Evolutionary conservation across 441 rosid species (phyloP).

Genomic region (Populus hybrid): DNA sequence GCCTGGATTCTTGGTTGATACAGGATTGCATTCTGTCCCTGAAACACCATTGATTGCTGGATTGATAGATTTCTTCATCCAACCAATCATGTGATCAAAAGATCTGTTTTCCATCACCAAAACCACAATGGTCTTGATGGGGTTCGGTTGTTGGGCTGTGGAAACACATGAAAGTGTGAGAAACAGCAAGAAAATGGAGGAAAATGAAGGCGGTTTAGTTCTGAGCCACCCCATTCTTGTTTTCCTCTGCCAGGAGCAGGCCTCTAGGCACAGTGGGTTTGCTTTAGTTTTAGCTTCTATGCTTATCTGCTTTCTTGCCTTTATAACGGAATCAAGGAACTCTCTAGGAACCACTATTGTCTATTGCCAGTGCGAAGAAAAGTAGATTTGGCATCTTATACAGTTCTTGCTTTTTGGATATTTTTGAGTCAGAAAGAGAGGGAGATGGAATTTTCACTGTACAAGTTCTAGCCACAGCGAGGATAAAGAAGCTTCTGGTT

Average conservation of each 20-base stretch:
- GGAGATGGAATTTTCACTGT: background rate
- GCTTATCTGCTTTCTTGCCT: background rate
- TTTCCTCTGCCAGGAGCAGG: background rate
- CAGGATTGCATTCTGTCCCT: slow-evolving; percentile 68
- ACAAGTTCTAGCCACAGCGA: background rate
- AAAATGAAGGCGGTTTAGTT: background rate
- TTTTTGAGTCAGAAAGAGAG: background rate
- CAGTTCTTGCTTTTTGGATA: background rate
- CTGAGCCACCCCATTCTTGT: background rate
- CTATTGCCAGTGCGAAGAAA: background rate
- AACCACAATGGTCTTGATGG: slow-evolving; percentile 65
- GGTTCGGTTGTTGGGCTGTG: slow-evolving; percentile 39
- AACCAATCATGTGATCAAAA: slow-evolving; percentile 76
- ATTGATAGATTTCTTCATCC: slow-evolving; percentile 63
- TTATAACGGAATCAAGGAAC: background rate
- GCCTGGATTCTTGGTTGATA: slow-evolving; percentile 33
- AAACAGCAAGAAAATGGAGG: slow-evolving; percentile 30
- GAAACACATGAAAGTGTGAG: slow-evolving; percentile 33
- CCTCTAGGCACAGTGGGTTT: background rate
- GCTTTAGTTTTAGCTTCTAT: background rate
- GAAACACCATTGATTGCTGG: slow-evolving; percentile 60
- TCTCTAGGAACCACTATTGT: background rate
- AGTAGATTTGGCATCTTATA: background rate
- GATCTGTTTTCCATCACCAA: slow-evolving; percentile 76
- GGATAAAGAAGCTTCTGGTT: background rate